Base-by-base conservation (phyloP, 768 basidiomycete genomes). In the Naematelia aurantialba region DNA sequence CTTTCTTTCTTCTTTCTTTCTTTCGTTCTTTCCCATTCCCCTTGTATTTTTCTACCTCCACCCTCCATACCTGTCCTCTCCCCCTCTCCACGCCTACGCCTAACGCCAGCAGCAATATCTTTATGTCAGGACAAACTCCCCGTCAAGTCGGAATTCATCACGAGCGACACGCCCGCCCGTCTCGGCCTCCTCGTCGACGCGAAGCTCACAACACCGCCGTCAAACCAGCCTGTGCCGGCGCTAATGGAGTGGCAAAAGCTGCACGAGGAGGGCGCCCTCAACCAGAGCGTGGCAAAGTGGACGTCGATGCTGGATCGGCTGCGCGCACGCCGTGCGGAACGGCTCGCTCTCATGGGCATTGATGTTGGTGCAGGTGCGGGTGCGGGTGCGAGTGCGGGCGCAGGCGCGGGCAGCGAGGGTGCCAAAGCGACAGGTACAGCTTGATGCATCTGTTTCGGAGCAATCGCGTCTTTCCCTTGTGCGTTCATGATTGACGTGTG, bases 111-210 rank as follows among this genome's bases (percentile, higher is more conserved):
- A 96, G 93, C 89, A 14, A 83, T 98, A 47, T 87, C 89, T 26
- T 86, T 89, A 61, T 93, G 90, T n/a, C 82, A 87, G 17, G 85
- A 83, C 39, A 94, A 92, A 74, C 82, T 98, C 13, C 93, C 94
- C 0, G 87, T 89, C 0, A 81, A 81, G 51, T 90, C 89, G 78
- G 93, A 97, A 74, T 91, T 97, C 76, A 87, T 97, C 61, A 83
- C 80, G 61, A 81, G 82, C 12, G 72, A 79, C 12, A 80, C 88
- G 0, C 85, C 85, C 2, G 87, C 92, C 39, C 84, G 91, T 22
- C 63, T 74, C 3, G 76, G 76, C 10, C 27, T 39, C 12, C 57
- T 73, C 39, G 55, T 69, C 34, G 49, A 54, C 29, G 34, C 66
- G 5, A 12, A 24, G 1, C 61, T 73, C 5, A 24, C 27, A 5